These are phyloP conservation scores for Barnettozyma hawaiiensis DNA, from an alignment of 1,139 yeast genomes.

Conservation along the genomic window DNA sequence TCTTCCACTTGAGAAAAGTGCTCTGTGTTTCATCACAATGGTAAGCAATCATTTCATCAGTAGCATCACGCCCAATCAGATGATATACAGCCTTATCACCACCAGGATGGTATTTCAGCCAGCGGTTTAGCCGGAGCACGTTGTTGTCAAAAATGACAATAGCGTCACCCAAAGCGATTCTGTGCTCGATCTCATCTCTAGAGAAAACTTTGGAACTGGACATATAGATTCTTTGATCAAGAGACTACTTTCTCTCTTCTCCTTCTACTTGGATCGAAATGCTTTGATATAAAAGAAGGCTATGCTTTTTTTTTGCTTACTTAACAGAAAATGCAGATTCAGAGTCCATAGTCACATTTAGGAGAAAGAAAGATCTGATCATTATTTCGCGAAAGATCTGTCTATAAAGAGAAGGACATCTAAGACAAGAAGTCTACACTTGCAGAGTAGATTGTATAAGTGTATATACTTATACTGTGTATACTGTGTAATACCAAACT, in stretches of 20 bases:
- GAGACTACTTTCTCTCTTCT: too few species aligned
- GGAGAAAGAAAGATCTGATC: background rate
- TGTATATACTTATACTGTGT: too few species aligned
- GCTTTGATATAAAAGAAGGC: too few species aligned
- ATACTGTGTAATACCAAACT: background rate
- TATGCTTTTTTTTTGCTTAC: too few species aligned
- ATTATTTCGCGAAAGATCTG: background rate
- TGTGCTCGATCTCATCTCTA: slow-evolving; percentile 38
- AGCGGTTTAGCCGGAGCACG: slow-evolving; percentile 61
- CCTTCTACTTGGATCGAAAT: too few species aligned
- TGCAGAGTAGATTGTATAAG: too few species aligned
- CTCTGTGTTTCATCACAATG: slow-evolving; percentile 56
- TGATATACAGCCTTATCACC: slow-evolving; percentile 82
- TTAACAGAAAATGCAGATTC: background rate
- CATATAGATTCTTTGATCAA: slow-evolving; percentile 15
- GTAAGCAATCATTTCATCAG: slow-evolving; percentile 84
- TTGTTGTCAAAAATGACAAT: slow-evolving; percentile 58
- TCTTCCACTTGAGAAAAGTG: slow-evolving; percentile 47
- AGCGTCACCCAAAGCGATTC: slow-evolving; percentile 62
- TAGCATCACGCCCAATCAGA: slow-evolving; percentile 84
- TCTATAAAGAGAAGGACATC: too few species aligned
- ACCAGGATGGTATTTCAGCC: slow-evolving; percentile 81
- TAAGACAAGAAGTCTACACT: too few species aligned
- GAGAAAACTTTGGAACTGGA: slow-evolving; percentile 22
- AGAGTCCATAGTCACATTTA: background rate